Conservation (phyloP, 352 stramenopile species). For the Phytophthora colocasiae region DNA sequence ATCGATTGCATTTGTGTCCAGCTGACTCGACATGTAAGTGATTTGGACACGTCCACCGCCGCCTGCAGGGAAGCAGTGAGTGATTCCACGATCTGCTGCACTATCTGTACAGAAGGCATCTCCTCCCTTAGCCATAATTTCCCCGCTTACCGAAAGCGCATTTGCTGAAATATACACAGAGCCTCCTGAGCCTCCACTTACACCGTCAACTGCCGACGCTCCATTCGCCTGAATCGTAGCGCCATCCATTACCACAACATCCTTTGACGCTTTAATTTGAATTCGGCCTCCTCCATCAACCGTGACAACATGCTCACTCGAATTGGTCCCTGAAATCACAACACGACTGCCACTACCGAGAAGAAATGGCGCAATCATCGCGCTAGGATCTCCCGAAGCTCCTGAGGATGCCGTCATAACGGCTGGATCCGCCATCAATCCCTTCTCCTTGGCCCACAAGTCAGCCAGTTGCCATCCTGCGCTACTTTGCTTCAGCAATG, state of each 20-base stretch:
- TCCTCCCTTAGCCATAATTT: conserved; percentile 58
- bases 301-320: conserved; percentile 10
- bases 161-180: conserved; percentile 59
- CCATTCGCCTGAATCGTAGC: conserved; percentile 64
- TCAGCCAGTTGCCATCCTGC: conserved; percentile 58
- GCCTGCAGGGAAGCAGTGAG: conserved; percentile 63
- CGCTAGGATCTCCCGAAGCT: conserved; percentile 27
- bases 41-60: conserved; percentile 75
- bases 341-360: conserved; percentile 55
- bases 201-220: conserved; percentile 41
- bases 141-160: conserved; percentile 53
- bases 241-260: conserved; percentile 69
- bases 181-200: conserved; percentile 60
- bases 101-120: conserved; percentile 50
- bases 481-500: conserved; percentile 50
- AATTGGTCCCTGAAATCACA: conserved; percentile 12
- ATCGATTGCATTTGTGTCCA: conserved; percentile 61
- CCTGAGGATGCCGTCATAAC: conserved; percentile 16
- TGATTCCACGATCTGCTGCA: conserved; percentile 33
- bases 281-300: conserved; percentile 63
- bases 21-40: conserved; percentile 69
- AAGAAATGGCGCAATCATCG: conserved; percentile 47
- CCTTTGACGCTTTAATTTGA: conserved; percentile 69
- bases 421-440: conserved; percentile 30
- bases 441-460: conserved; percentile 53